A percentile compares a stretch with the other conserved stretches of the same genome.
Evolutionary conservation across 805 yeast genomes (phyloP).

Genomic region (Jamesozyma lodderae): DNA sequence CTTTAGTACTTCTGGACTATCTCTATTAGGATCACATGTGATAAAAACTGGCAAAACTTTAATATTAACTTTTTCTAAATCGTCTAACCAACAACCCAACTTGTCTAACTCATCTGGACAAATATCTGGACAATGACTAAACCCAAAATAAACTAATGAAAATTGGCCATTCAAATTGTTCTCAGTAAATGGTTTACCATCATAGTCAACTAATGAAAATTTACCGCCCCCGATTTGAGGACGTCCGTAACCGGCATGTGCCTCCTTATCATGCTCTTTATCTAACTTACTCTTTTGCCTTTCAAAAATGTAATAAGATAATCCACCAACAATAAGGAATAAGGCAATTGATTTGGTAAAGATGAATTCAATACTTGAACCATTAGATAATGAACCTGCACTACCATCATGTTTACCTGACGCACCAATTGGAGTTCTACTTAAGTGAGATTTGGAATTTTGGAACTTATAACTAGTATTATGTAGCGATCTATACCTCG

Average conservation of each 20-base stretch:
- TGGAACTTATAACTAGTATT: background rate
- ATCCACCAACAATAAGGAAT: conserved; percentile 62
- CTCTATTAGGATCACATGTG: conserved; percentile 96
- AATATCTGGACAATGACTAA: conserved; percentile 95
- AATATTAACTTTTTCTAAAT: conserved; percentile 49
- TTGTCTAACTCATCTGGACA: conserved; percentile 98
- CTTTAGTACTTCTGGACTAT: conserved; percentile 74
- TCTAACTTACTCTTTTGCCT: conserved; percentile 69
- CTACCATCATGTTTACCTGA: conserved; percentile 26
- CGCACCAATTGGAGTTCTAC: conserved; percentile 53
- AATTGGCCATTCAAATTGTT: conserved; percentile 70
- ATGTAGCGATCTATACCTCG: too few species aligned
- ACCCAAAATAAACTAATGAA: conserved; percentile 87
- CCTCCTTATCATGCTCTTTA: conserved; percentile 70
- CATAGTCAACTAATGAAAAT: conserved; percentile 60
- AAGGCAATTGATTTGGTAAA: conserved; percentile 77
- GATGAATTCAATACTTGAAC: conserved; percentile 49
- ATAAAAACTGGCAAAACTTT: conserved; percentile 79
- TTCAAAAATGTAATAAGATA: conserved; percentile 59
- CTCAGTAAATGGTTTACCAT: conserved; percentile 69
- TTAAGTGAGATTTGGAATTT: background rate
- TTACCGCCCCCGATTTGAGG: conserved; percentile 95
- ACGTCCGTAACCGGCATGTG: conserved; percentile 81
- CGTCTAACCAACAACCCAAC: conserved; percentile 57
- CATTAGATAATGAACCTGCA: conserved; percentile 28